A percentile compares a stretch with the other conserved stretches of the same genome.
Evolutionary conservation across 1,284 basidiomycete species (phyloP).

Genomic region (Rhizoctonia solani): DNA sequence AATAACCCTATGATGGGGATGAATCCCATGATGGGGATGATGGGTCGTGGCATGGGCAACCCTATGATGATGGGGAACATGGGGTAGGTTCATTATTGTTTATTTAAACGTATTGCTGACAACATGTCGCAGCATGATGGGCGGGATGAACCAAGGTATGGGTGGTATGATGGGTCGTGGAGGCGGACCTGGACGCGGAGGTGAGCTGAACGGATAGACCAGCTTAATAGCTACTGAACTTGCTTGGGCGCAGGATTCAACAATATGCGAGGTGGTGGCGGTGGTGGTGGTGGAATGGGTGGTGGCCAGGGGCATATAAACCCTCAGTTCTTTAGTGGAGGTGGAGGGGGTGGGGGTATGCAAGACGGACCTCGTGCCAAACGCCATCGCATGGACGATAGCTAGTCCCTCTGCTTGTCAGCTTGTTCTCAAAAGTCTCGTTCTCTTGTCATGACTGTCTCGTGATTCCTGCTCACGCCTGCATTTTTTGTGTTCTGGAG

Average conservation of each 20-base stretch:
- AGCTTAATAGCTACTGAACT: not conserved
- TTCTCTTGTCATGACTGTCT: not conserved
- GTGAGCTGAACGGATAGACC: not conserved
- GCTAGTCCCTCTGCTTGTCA: not conserved
- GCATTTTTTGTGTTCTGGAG: not conserved
- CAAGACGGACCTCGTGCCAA: slow-evolving; percentile 26
- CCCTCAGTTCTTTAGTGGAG: slow-evolving; percentile 35
- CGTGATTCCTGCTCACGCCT: not conserved
- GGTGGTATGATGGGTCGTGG: slow-evolving; percentile 33
- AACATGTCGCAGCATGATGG: slow-evolving; percentile 15
- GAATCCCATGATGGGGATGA: slow-evolving; percentile 37
- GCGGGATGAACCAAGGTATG: slow-evolving; percentile 13
- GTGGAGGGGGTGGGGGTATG: slow-evolving; percentile 8
- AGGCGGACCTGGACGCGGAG: slow-evolving; percentile 23
- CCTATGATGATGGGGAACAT: slow-evolving; percentile 34
- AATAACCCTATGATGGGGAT: slow-evolving; percentile 26
- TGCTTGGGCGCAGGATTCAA: slow-evolving; percentile 6
- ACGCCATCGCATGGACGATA: slow-evolving; percentile 27
- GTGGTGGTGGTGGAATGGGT: not conserved
- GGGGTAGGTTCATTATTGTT: not conserved
- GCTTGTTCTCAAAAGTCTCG: not conserved
- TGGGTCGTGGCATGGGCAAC: slow-evolving; percentile 33
- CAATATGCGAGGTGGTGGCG: slow-evolving; percentile 34
- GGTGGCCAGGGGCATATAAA: slow-evolving; percentile 34
- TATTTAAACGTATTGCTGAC: not conserved